Base-by-base conservation (phyloP, 768 basidiomycete species). In the Leccinum truebloodii region DNA sequence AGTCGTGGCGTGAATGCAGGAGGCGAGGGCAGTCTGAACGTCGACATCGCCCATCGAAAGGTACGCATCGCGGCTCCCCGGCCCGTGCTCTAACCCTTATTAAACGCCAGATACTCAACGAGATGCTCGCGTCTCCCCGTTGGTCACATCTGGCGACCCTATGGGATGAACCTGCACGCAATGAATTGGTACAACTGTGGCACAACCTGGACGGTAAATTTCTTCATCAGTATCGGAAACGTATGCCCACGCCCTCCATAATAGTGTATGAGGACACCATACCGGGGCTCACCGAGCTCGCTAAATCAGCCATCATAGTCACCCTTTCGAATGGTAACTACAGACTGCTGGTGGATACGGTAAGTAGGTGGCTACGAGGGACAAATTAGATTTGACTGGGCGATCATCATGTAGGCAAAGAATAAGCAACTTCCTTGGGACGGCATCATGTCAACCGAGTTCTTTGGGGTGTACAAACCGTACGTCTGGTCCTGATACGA, bases 391-490 rank as follows among this genome's bases (percentile, higher is more conserved):
- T 22, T 4, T 49, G 48, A 50, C 26, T 28, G 41, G 10, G 6
- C 46, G 26, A 16, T 30, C 30, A 1, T 18, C 4, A 4, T 9
- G 3, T 32, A 88, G 87, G 86, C 88, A 1, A 88, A 85, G 71
- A 72, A 82, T 58, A 82, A 85, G 3, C 75, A 80, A 18, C 73
- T 89, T 4, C 86, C 87, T 0, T 88, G 85, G 87, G 86, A 89
- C 59, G 76, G 78, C 1, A 72, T 89, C 22, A 79, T 90, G 58
- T 86, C 86, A 1, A 75, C 81, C 1, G 85, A 87, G 58, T 72
- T 89, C 18, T 85, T 88, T 53, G 75, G 77, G 9, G 80, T 81
- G 0, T 89, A 82, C 76, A 89, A 90, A 67, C 86, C 88, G 87
- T 88, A 49, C 41, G 84, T 73, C 6, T 28, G 7, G n/a, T 30